Base-by-base conservation (phyloP, 345 rosid species). In the Salix koriyanagi region DNA sequence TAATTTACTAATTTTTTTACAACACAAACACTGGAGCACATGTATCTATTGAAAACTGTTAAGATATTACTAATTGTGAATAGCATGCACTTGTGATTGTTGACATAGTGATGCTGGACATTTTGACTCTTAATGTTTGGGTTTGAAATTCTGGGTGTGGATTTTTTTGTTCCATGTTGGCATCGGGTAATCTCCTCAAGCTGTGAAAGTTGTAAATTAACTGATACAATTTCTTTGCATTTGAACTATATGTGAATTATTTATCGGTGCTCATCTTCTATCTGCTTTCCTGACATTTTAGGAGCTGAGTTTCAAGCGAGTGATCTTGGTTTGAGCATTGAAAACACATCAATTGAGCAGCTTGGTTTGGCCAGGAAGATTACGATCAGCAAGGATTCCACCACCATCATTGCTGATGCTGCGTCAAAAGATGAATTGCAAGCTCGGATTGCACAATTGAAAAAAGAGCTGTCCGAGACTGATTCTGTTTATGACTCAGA, bases 301-400 rank as follows among this genome's bases (percentile, higher is more conserved):
- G 99, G 99, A 69, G 98, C 97, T 69, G 98, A 96, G 81, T 96
- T 83, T 86, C 96, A 86, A 83, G 98, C 98, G 48, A 84, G 75
- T 69, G 99, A 96, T 83, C 80, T 96, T 76, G 97, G 98, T 26
- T 85, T 92, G 84, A 85, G 87, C 2, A 74, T 96, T 3, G 99
- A 96, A 73, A 91, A 87, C 73, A 88, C 94, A 39, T 69, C 91
- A 16, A 82, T 93, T 5, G 99, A 96, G 67, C 97, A 96, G 83
- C 91, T 96, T 71, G 99, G 99, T 72, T 42, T 83, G 42, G 99
- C 98, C 2, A 81, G 97, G 64, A 96, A 96, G 85, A 92, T 96
- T 69, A 90, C 91, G 25, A 86, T 96, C 36, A 82, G 72, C 87
- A 92, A 94, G 85, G 97, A 89, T 36, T 94, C 97, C 0, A 96